These are phyloP conservation scores for Leptodontidium sp. DNA, from an alignment of 2,329 filamentous ascomycete species.

Conservation along the genomic window DNA sequence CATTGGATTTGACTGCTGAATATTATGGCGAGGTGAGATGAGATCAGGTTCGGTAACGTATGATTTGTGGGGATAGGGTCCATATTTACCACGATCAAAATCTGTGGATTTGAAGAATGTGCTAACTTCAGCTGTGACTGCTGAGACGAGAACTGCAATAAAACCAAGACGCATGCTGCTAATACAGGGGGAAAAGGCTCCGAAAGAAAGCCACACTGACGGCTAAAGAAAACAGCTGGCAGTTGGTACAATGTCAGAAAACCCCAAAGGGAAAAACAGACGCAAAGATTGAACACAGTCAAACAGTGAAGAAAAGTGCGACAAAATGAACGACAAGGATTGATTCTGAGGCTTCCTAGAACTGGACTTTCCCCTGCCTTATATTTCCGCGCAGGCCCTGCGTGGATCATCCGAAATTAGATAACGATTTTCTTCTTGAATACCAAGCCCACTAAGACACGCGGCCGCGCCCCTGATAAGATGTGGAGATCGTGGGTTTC, in stretches of 20 bases:
- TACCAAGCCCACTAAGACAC: conserved; percentile 4
- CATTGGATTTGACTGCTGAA: conserved; percentile 21
- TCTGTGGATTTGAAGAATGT: conserved; percentile 6
- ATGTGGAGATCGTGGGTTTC: background rate
- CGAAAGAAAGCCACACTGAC: background rate
- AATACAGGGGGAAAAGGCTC: background rate
- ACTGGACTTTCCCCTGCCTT: background rate
- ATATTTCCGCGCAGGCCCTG: background rate
- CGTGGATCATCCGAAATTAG: conserved; percentile 1
- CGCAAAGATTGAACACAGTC: no score
- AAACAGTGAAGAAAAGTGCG: no score
- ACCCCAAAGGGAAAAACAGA: no score
- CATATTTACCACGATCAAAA: conserved; percentile 48
- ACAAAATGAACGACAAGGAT: background rate
- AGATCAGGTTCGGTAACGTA: conserved; percentile 45
- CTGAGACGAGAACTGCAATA: background rate
- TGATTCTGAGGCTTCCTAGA: background rate
- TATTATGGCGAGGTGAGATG: conserved; percentile 30
- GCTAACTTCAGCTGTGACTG: background rate
- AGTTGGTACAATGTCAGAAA: no score
- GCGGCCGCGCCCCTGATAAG: background rate
- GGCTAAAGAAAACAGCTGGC: no score
- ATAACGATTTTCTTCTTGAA: background rate
- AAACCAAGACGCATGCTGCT: background rate
- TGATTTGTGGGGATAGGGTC: conserved; percentile 48